Evolutionary conservation across 108 stramenopile genomes (phyloP).

Genomic region (Seminavis robusta): DNA sequence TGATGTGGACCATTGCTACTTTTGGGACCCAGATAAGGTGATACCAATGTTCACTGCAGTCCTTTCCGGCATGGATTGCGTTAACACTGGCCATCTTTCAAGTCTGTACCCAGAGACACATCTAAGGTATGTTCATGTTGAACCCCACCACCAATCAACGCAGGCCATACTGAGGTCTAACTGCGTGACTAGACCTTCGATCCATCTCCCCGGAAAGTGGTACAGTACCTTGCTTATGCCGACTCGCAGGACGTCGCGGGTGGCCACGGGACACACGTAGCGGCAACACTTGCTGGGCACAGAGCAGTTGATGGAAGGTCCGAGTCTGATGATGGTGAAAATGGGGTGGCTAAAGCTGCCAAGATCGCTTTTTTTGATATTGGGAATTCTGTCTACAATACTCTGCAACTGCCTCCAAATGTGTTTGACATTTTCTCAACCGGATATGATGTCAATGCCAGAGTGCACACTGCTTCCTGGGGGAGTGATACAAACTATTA

Average conservation of each 20-base stretch:
- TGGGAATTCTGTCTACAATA: conserved; percentile 30
- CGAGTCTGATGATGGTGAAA: conserved; percentile 39
- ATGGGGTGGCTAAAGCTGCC: conserved; percentile 39
- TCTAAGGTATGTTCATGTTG: too few species aligned
- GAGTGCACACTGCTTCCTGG: conserved; percentile 45
- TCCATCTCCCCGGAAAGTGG: conserved; percentile 23
- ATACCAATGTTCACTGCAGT: background rate
- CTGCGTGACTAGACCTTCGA: conserved; percentile 2
- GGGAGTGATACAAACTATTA: conserved; percentile 25
- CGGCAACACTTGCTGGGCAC: conserved; percentile 40
- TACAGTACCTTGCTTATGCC: conserved; percentile 37
- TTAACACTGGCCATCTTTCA: background rate
- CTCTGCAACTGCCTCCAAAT: background rate
- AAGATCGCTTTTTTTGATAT: conserved; percentile 53
- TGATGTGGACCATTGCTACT: conserved; percentile 38
- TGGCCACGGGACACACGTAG: conserved; percentile 52
- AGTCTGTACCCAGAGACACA: too few species aligned
- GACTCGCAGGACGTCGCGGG: conserved; percentile 18
- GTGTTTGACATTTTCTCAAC: background rate
- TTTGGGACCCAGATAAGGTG: conserved; percentile 20
- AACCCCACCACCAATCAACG: background rate
- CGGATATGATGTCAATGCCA: conserved; percentile 6
- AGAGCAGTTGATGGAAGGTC: too few species aligned
- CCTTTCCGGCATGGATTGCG: background rate
- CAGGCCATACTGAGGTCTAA: background rate